Evolutionary conservation across 768 basidiomycete species (phyloP).

Genomic region (Lentinus brumalis): DNA sequence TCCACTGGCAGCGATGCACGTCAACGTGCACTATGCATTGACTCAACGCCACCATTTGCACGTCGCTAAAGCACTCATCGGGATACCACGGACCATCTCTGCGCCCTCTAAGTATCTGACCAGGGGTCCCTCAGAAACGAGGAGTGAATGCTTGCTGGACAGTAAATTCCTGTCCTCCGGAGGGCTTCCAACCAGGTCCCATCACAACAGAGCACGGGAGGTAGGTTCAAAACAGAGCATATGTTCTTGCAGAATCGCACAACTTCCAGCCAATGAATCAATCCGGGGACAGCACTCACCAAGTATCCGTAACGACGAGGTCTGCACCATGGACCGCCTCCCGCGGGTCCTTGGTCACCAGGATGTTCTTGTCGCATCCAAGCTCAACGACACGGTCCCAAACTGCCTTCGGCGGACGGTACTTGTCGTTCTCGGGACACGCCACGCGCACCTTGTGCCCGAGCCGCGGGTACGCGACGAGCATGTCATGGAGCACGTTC

Average conservation of each 20-base stretch:
- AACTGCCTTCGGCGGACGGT: constrained; percentile 71
- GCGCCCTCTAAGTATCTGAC: too few species aligned
- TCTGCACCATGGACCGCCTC: constrained; percentile 91
- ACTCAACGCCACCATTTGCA: too few species aligned
- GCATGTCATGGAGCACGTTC: constrained; percentile 96
- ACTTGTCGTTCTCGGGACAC: constrained; percentile 60
- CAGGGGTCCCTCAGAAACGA: too few species aligned
- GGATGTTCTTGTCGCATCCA: constrained; percentile 69
- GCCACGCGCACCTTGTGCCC: constrained; percentile 88
- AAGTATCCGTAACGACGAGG: constrained; percentile 97
- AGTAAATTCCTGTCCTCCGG: too few species aligned
- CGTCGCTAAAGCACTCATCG: too few species aligned
- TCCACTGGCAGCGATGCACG: too few species aligned
- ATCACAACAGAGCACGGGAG: too few species aligned
- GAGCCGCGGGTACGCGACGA: constrained; percentile 89
- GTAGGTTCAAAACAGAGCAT: background rate
- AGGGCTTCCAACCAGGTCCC: too few species aligned
- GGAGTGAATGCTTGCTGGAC: too few species aligned
- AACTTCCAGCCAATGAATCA: background rate
- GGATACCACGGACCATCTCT: too few species aligned
- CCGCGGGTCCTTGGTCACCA: constrained; percentile 75
- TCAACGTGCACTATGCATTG: too few species aligned
- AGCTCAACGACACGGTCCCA: constrained; percentile 82
- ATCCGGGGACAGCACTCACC: constrained; percentile 47
- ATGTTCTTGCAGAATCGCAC: background rate